Evolutionary conservation across 2,329 filamentous ascomycete genomes (phyloP).

Genomic region (Curvularia lunata): DNA sequence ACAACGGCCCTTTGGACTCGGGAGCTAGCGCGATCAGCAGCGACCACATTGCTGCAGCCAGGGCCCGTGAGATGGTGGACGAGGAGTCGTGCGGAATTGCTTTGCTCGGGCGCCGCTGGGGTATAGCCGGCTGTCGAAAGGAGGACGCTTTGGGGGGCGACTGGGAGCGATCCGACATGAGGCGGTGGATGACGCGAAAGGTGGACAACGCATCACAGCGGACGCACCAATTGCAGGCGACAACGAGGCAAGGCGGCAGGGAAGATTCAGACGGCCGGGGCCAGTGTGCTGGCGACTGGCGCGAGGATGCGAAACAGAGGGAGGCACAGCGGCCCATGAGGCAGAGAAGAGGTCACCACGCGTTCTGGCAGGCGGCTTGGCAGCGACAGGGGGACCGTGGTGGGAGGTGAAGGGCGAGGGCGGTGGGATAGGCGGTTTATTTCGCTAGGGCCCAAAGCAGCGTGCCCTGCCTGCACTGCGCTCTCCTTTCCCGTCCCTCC

Average conservation of each 20-base stretch:
- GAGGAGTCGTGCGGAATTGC: slow-evolving; percentile 6
- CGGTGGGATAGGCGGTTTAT: slow-evolving; percentile 21
- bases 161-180: not conserved
- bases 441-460: slow-evolving; percentile 27
- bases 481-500: slow-evolving; percentile 26
- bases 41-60: slow-evolving; percentile 12
- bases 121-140: slow-evolving; percentile 3
- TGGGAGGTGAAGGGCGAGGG: slow-evolving; percentile 1
- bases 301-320: slow-evolving; percentile 21
- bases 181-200: slow-evolving; percentile 31
- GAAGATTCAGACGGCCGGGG: slow-evolving; percentile 15
- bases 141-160: slow-evolving; percentile 8
- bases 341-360: slow-evolving; percentile 1
- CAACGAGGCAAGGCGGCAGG: slow-evolving; percentile 9
- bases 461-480: slow-evolving; percentile 14
- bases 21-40: slow-evolving; percentile 20
- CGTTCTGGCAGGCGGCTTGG: slow-evolving; percentile 13
- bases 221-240: slow-evolving; percentile 22
- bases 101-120: slow-evolving; percentile 5
- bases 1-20: slow-evolving; percentile 15
- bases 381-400: slow-evolving; percentile 3
- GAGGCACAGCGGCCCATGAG: slow-evolving; percentile 5
- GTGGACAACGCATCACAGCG: slow-evolving; percentile 32
- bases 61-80: slow-evolving; percentile 11
- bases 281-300: slow-evolving; percentile 19